Conservation (phyloP, 345 rosid species). For the Gossypium herbaceum region DNA sequence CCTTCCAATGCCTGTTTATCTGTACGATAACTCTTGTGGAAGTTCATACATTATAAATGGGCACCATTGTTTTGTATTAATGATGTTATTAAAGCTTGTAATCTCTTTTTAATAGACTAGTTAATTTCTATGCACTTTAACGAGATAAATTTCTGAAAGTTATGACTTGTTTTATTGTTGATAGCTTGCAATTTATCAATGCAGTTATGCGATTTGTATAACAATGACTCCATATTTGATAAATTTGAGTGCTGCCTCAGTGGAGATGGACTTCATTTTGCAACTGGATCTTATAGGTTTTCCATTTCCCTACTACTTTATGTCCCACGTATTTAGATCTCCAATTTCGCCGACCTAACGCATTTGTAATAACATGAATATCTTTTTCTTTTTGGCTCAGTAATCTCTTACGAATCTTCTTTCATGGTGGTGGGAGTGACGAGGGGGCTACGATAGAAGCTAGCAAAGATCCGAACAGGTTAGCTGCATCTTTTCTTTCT, state of each 20-base stretch:
- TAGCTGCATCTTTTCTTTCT: neutral
- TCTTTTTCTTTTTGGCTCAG: constrained; percentile 27
- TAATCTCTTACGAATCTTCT: constrained; percentile 55
- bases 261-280: constrained; percentile 54
- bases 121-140: no score
- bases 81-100: neutral
- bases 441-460: constrained; percentile 49
- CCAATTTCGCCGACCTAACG: neutral
- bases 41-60: neutral
- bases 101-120: neutral
- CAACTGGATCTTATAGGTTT: constrained; percentile 73
- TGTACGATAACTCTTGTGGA: neutral
- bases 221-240: constrained; percentile 60
- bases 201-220: constrained; percentile 62
- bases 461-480: constrained; percentile 49
- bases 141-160: no score
- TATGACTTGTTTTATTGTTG: neutral
- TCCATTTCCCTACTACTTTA: constrained; percentile 25
- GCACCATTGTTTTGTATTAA: neutral
- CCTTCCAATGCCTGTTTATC: neutral
- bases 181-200: constrained; percentile 14
- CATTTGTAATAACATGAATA: constrained; percentile 15
- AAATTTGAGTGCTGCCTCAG: constrained; percentile 66
- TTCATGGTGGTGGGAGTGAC: constrained; percentile 37
- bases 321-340: constrained; percentile 3